A percentile compares a stretch with the other conserved stretches of the same genome.
These are phyloP conservation scores for Amphibolis antarctica DNA, from an alignment of 106 monocot genomes.

Conservation along the genomic window DNA sequence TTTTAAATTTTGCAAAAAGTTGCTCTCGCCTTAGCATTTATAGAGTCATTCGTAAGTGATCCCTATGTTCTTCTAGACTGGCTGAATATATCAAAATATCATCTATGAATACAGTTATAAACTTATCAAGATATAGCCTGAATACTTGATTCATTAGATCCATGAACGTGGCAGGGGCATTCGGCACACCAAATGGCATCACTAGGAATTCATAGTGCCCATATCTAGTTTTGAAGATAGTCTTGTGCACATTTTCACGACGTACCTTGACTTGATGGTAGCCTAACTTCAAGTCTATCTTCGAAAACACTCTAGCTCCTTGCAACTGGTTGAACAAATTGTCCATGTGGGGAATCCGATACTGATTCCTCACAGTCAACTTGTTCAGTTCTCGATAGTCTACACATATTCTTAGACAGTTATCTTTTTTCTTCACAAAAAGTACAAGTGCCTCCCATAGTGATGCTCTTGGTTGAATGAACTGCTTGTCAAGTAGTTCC, in stretches of 20 bases:
- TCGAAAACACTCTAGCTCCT: not conserved
- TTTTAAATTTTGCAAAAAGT: not conserved
- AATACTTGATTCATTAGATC: not conserved
- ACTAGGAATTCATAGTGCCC: not conserved
- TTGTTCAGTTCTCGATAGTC: not conserved
- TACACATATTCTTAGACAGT: not conserved
- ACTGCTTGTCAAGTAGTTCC: not conserved
- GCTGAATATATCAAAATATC: not conserved
- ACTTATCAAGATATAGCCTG: not conserved
- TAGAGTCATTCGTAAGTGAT: not conserved
- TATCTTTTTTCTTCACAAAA: constrained; percentile 1
- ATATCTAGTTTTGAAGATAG: not conserved
- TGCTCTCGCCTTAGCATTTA: not conserved
- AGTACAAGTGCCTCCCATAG: not conserved
- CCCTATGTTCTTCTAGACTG: not conserved
- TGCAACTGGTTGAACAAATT: not conserved
- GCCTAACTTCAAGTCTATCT: not conserved
- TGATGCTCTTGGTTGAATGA: not conserved
- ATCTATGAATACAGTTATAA: not conserved
- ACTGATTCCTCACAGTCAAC: too few species aligned
- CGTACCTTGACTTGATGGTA: not conserved
- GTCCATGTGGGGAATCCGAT: too few species aligned
- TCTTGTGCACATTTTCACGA: not conserved
- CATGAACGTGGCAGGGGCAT: not conserved
- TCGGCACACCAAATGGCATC: not conserved